These are phyloP conservation scores for Hypoxylon sp. DNA, from an alignment of 2,329 filamentous ascomycete genomes.

Conservation along the genomic window DNA sequence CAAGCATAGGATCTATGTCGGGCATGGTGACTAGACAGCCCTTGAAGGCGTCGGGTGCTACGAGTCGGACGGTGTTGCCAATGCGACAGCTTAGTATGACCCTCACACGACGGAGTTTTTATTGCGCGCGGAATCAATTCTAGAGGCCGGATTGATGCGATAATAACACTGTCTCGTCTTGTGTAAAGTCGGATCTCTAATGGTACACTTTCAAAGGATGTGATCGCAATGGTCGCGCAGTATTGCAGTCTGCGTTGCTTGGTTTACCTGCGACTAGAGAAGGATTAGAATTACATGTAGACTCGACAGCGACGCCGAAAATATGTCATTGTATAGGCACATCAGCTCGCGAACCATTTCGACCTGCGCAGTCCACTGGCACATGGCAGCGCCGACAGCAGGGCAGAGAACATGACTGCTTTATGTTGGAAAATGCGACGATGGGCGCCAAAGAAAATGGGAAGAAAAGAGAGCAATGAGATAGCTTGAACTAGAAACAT, in stretches of 20 bases:
- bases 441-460: not conserved
- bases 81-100: slow-evolving; percentile 6
- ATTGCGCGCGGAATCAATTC: slow-evolving; percentile 8
- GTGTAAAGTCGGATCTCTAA: not conserved
- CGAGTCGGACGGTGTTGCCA: not conserved
- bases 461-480: not conserved
- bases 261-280: slow-evolving; percentile 28
- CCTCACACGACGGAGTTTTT: slow-evolving; percentile 10
- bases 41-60: slow-evolving; percentile 23
- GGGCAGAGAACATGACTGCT: slow-evolving; percentile 10
- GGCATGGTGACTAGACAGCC: slow-evolving; percentile 36
- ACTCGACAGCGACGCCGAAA: slow-evolving; percentile 1
- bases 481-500: slow-evolving; percentile 16
- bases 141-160: slow-evolving; percentile 20
- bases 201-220: slow-evolving; percentile 14
- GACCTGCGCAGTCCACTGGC: slow-evolving; percentile 13
- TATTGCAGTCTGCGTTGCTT: slow-evolving; percentile 19
- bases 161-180: slow-evolving; percentile 1
- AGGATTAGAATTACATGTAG: slow-evolving; percentile 30
- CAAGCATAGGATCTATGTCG: slow-evolving; percentile 42
- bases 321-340: slow-evolving; percentile 3
- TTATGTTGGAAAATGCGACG: slow-evolving; percentile 29
- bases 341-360: slow-evolving; percentile 14
- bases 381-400: slow-evolving; percentile 14
- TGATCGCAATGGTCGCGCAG: slow-evolving; percentile 7